Conservation (phyloP, 352 stramenopile genomes). For the Plasmopara muralis region DNA sequence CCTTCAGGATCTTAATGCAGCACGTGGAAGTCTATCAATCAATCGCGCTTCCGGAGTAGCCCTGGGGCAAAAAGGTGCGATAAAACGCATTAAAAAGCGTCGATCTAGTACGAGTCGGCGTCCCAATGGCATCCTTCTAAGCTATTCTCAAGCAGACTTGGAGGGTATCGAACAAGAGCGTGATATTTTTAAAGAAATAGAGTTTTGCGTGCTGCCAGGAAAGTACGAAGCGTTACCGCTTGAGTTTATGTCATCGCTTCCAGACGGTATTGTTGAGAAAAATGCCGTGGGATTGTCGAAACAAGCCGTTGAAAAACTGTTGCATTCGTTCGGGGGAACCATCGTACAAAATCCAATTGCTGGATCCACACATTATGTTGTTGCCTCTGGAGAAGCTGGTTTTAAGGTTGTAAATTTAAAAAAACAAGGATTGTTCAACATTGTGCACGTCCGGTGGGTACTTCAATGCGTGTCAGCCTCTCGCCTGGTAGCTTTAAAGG, state of each 20-base stretch:
- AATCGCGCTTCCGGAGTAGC: constrained; percentile 69
- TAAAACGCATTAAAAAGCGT: constrained; percentile 41
- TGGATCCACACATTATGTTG: constrained; percentile 55
- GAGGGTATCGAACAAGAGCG: constrained; percentile 45
- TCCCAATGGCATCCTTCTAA: constrained; percentile 37
- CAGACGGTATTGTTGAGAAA: constrained; percentile 28
- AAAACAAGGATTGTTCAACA: constrained; percentile 73
- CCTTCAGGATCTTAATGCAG: constrained; percentile 68
- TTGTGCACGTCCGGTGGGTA: constrained; percentile 65
- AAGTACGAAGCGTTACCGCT: constrained; percentile 42
- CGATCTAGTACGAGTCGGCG: constrained; percentile 10
- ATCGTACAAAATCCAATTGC: constrained; percentile 75
- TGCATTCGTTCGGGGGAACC: constrained; percentile 56
- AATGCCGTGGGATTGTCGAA: constrained; percentile 44
- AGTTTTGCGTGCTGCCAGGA: constrained; percentile 76
- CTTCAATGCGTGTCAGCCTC: constrained; percentile 31
- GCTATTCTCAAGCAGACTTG: constrained; percentile 59
- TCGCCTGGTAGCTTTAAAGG: constrained; percentile 35
- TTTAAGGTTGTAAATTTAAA: constrained; percentile 79
- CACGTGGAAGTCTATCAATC: constrained; percentile 49
- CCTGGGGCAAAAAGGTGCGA: constrained; percentile 53
- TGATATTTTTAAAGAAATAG: constrained; percentile 56
- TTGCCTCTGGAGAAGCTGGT: constrained; percentile 51
- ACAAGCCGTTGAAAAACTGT: constrained; percentile 63
- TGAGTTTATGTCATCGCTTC: constrained; percentile 17